These are phyloP conservation scores for Candida awuae DNA, from an alignment of 805 yeast species.

Conservation along the genomic window DNA sequence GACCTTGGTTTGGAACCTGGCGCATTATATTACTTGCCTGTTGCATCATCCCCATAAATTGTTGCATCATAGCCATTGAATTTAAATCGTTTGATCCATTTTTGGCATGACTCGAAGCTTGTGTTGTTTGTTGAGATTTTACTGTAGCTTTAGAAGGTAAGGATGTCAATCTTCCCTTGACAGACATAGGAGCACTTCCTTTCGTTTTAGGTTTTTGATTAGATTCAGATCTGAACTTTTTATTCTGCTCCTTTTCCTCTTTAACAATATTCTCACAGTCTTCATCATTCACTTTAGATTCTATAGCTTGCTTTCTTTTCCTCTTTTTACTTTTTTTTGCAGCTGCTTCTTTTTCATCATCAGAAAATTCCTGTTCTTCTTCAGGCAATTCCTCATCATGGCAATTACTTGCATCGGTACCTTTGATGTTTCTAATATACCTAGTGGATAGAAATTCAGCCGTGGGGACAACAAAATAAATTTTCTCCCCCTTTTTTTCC, in stretches of 20 bases:
- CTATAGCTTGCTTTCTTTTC: constrained; percentile 39
- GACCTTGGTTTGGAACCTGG: constrained; percentile 10
- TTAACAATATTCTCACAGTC: neutral
- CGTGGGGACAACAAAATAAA: constrained; percentile 71
- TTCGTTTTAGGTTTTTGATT: neutral
- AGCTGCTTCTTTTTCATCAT: constrained; percentile 81
- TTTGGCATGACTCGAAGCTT: no score
- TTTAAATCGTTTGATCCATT: constrained; percentile 1
- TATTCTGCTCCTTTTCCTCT: neutral
- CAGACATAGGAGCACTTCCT: constrained; percentile 1
- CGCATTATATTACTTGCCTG: constrained; percentile 10
- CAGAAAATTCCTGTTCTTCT: constrained; percentile 91
- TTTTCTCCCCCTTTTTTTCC: constrained; percentile 45
- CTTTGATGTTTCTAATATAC: constrained; percentile 59
- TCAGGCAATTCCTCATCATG: constrained; percentile 91
- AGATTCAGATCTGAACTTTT: neutral
- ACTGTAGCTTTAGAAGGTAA: constrained; percentile 12
- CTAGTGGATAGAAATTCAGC: constrained; percentile 77
- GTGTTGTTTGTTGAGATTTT: neutral
- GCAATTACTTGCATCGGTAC: constrained; percentile 91
- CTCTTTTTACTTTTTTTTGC: constrained; percentile 58
- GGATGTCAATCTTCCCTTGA: constrained; percentile 13
- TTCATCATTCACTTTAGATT: constrained; percentile 3
- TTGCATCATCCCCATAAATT: constrained; percentile 12
- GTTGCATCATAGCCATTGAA: constrained; percentile 12